A percentile compares a stretch with the other conserved stretches of the same genome.
These are phyloP conservation scores for Kodamaea alishanica DNA, from an alignment of 1,139 yeast species.

Conservation along the genomic window DNA sequence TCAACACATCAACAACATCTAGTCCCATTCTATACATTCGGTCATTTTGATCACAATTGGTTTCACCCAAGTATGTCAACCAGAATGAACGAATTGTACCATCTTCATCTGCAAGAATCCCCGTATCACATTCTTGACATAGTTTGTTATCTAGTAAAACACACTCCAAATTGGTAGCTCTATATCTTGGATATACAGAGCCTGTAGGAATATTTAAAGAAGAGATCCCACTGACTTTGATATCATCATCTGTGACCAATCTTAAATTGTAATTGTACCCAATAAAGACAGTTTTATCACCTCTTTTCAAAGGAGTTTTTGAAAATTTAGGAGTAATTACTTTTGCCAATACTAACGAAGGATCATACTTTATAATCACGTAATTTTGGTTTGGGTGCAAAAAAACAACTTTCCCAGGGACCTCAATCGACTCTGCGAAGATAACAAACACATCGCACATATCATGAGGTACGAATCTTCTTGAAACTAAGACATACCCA, in stretches of 20 bases:
- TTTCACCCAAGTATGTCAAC: slow-evolving; percentile 79
- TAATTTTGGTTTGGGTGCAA: slow-evolving; percentile 87
- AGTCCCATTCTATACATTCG: slow-evolving; percentile 75
- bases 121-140: slow-evolving; percentile 74
- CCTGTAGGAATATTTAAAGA: slow-evolving; percentile 73
- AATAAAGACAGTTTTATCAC: slow-evolving; percentile 70
- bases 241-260: slow-evolving; percentile 63
- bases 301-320: slow-evolving; percentile 59
- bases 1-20: slow-evolving; percentile 61
- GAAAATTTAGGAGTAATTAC: slow-evolving; percentile 62
- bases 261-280: slow-evolving; percentile 76
- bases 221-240: slow-evolving; percentile 71
- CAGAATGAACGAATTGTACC: slow-evolving; percentile 82
- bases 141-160: slow-evolving; percentile 70
- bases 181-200: slow-evolving; percentile 68
- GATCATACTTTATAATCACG: slow-evolving; percentile 81
- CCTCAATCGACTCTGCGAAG: slow-evolving; percentile 79
- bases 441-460: slow-evolving; percentile 74
- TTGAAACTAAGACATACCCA: slow-evolving; percentile 77
- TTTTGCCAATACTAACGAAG: slow-evolving; percentile 47
- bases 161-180: slow-evolving; percentile 82
- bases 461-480: slow-evolving; percentile 81
- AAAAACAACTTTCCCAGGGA: slow-evolving; percentile 78
- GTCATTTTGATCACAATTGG: slow-evolving; percentile 44
- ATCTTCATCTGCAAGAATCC: slow-evolving; percentile 72